Percentiles rank a stretch among this genome's conserved stretches.
These are phyloP conservation scores for Psilocybe mexicana DNA, from an alignment of 1,284 basidiomycete genomes.

Conservation along the genomic window DNA sequence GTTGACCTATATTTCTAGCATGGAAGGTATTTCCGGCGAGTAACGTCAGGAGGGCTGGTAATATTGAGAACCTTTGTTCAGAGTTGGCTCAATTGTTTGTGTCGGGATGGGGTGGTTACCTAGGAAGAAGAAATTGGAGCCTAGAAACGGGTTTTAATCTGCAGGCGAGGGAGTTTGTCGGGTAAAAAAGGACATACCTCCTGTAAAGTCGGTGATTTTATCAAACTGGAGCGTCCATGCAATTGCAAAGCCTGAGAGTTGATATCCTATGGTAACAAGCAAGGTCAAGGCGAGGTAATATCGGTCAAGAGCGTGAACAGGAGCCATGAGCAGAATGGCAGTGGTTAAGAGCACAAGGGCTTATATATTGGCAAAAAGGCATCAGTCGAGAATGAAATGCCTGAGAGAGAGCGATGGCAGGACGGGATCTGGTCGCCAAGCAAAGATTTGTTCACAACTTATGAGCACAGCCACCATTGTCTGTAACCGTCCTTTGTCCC, in stretches of 20 bases:
- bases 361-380: conserved; percentile 1
- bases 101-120: conserved; percentile 32
- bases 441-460: background rate
- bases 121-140: conserved; percentile 69
- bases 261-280: conserved; percentile 67
- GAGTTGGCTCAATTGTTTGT: background rate
- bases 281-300: conserved; percentile 70
- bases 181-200: conserved; percentile 40
- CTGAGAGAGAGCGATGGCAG: conserved; percentile 3
- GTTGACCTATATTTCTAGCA: conserved; percentile 53
- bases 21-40: conserved; percentile 57
- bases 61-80: background rate
- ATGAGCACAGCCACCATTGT: conserved; percentile 6
- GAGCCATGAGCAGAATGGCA: conserved; percentile 32
- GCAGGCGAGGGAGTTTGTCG: background rate
- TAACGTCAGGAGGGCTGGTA: conserved; percentile 52
- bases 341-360: background rate
- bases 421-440: conserved; percentile 5
- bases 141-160: conserved; percentile 27
- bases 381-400: background rate
- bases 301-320: conserved; percentile 57
- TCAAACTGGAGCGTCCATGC: conserved; percentile 74
- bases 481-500: conserved; percentile 1
- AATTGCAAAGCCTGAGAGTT: conserved; percentile 66
- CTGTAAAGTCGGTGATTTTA: conserved; percentile 72